Base-by-base conservation (phyloP, 768 basidiomycete species). In the Tephrocybe sp. region DNA sequence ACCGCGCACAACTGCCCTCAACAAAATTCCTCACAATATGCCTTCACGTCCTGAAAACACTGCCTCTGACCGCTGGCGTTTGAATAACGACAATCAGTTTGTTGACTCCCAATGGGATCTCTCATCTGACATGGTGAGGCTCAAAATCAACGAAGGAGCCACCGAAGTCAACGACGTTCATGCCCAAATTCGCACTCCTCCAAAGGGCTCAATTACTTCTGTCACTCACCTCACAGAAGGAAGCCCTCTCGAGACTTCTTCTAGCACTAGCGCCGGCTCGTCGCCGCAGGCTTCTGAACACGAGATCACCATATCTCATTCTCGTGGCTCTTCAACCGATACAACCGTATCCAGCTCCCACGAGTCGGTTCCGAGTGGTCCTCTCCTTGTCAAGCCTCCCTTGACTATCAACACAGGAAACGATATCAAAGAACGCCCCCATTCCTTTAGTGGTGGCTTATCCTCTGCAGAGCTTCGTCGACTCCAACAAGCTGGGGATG, bases 281-380 rank as follows among this genome's bases (percentile, higher is more conserved):
- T 88, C 88, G 32, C 85, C 88, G 16, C 80, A 84, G 48, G 69
- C 77, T 39, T 77, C 83, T 54, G 85, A 87, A 57, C 83, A 85
- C 66, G 78, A 79, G 53, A 81, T 83, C 60, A 76, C 70, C 47
- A 75, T 80, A 23, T 83, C 85, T 55, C 89, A 90, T 67, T 90
- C 89, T 55, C 83, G 89, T 48, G 89, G 85, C 46, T 89, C 88
- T 22, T 90, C 89, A n/a, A 83, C 85, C 55, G 89, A 90, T 68
- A 85, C 84, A 30, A 77, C 83, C 23, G 73, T 76, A 43, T 82
- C 81, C 4, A 75, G 73, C 62, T 80, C 81, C 49, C 85, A 80
- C 53, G 78, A 78, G 50, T 83, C 80, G 48, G 71, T 71, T 42
- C 72, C 71, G 51, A 80, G 80, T 59, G 82, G 83, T 63, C 78